phyloP scores from a whole-genome alignment of 805 yeast genomes.

The Lipomyces sp. region DNA sequence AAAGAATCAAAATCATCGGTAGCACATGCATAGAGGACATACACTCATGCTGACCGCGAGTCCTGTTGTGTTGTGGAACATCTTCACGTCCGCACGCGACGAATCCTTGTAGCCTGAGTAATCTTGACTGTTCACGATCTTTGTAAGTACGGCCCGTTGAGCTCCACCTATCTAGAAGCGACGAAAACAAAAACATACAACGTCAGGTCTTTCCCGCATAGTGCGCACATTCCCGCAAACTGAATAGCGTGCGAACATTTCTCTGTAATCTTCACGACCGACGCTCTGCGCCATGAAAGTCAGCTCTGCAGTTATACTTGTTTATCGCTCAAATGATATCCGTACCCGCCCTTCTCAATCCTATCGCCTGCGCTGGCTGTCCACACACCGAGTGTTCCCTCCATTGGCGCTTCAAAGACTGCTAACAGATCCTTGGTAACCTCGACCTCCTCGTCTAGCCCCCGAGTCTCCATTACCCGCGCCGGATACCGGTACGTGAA shows the following conservation, averaged over 20 bases:
- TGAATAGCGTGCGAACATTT: slow-evolving; percentile 92
- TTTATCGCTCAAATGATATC: background rate
- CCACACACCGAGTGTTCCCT: slow-evolving; percentile 59
- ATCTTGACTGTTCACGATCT: slow-evolving; percentile 56
- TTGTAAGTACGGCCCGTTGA: too few relatives aligned
- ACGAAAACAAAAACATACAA: slow-evolving; percentile 8
- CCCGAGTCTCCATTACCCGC: slow-evolving; percentile 42
- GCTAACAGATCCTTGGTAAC: slow-evolving; percentile 41
- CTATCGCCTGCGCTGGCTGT: slow-evolving; percentile 57
- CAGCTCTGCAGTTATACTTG: background rate
- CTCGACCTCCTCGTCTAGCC: slow-evolving; percentile 36
- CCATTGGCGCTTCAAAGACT: slow-evolving; percentile 76
- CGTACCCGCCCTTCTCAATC: slow-evolving; percentile 40
- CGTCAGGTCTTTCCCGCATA: slow-evolving; percentile 74
- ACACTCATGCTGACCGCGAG: slow-evolving; percentile 64
- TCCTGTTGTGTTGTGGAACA: slow-evolving; percentile 86
- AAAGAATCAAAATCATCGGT: too few relatives aligned
- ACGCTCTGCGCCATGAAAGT: slow-evolving; percentile 39
- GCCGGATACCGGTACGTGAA: slow-evolving; percentile 67
- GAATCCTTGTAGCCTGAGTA: slow-evolving; percentile 65
- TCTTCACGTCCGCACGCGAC: slow-evolving; percentile 77
- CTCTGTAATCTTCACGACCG: slow-evolving; percentile 60
- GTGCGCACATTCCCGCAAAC: slow-evolving; percentile 90
- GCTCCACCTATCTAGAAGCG: too few relatives aligned
- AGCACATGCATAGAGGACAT: background rate